phyloP scores from a whole-genome alignment of 2,329 filamentous ascomycete species.

The Cercospora nicotianae region DNA sequence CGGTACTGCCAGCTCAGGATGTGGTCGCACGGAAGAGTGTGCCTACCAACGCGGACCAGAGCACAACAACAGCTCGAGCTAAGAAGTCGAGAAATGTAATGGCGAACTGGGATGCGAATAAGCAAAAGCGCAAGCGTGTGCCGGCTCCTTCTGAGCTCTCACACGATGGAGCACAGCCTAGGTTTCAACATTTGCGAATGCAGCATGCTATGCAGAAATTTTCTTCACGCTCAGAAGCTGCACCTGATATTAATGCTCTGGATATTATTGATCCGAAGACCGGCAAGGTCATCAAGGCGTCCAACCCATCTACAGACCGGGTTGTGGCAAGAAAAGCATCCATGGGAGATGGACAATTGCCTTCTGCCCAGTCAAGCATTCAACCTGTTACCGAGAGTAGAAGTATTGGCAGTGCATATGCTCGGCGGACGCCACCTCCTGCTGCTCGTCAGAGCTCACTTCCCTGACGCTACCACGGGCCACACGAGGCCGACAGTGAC shows the following conservation, averaged over 20 bases:
- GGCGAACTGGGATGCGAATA: slow-evolving; percentile 19
- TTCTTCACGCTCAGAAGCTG: slow-evolving; percentile 30
- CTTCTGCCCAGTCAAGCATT: not conserved
- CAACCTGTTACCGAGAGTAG: not conserved
- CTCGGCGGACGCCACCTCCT: slow-evolving; percentile 16
- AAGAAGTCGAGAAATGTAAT: slow-evolving; percentile 19
- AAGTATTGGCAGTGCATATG: slow-evolving; percentile 15
- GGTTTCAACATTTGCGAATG: slow-evolving; percentile 29
- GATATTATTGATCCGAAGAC: slow-evolving; percentile 35
- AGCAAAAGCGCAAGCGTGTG: slow-evolving; percentile 25
- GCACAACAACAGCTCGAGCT: slow-evolving; percentile 3
- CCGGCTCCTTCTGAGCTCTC: slow-evolving; percentile 27
- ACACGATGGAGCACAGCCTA: slow-evolving; percentile 3
- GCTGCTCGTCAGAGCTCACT: not conserved
- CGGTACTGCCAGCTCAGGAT: not conserved
- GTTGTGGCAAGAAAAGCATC: not conserved
- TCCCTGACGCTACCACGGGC: not conserved
- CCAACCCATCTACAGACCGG: not conserved
- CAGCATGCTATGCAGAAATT: slow-evolving; percentile 30
- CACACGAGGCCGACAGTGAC: not conserved
- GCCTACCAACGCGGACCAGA: not conserved
- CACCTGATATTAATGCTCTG: slow-evolving; percentile 33
- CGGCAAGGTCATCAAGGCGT: slow-evolving; percentile 24
- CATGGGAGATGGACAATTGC: not conserved
- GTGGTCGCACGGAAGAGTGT: slow-evolving; percentile 22